Evolutionary conservation across 169 alveolate species (phyloP).

Genomic region (Perkinsus olseni): DNA sequence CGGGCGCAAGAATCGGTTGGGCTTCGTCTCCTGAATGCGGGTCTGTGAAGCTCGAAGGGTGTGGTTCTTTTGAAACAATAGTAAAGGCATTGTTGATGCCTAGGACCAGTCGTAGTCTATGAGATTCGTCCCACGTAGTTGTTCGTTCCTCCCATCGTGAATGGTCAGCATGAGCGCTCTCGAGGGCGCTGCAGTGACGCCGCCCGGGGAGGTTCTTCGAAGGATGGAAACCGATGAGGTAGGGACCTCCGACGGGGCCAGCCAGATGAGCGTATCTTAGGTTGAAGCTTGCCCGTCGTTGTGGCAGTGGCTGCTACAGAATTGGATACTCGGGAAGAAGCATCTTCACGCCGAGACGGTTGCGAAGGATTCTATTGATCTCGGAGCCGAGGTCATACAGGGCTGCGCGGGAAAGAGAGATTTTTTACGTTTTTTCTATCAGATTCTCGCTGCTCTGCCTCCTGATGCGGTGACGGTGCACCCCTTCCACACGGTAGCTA

Average conservation of each 20-base stretch:
- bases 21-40: too few relatives aligned
- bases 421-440: neutral
- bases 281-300: neutral
- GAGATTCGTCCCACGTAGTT: too few relatives aligned
- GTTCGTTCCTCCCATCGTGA: too few relatives aligned
- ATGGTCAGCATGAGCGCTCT: too few relatives aligned
- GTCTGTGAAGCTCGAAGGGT: too few relatives aligned
- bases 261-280: neutral
- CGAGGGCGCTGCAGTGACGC: neutral
- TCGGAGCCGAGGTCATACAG: neutral
- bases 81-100: too few relatives aligned
- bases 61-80: too few relatives aligned
- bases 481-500: neutral
- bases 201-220: neutral
- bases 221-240: neutral
- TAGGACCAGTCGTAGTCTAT: too few relatives aligned
- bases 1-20: too few relatives aligned
- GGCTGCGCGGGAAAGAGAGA: too few relatives aligned
- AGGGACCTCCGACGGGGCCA: neutral
- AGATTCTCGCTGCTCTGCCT: neutral
- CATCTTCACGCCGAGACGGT: neutral
- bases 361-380: neutral
- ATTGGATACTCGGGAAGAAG: neutral
- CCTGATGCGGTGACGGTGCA: neutral
- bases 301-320: neutral